A percentile compares a stretch with the other conserved stretches of the same genome.
phyloP scores from a whole-genome alignment of 176 grass and related monocot species.

The Eremochloa ophiuroides region DNA sequence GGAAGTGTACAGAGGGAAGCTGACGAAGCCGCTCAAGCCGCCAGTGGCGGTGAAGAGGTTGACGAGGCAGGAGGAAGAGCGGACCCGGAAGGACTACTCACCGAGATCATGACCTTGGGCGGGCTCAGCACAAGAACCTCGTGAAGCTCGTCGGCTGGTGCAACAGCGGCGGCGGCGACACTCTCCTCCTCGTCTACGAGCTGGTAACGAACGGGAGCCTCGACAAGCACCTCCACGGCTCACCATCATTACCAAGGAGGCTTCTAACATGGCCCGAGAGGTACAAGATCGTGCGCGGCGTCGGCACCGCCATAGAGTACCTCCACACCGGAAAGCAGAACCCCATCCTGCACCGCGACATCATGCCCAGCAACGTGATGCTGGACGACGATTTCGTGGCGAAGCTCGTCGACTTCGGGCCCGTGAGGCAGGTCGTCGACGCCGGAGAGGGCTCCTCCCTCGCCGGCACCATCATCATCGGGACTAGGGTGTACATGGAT shows the following conservation, averaged over 20 bases:
- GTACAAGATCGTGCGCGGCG: not conserved
- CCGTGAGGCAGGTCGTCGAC: no score
- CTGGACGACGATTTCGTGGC: not conserved
- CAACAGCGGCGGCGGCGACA: not conserved
- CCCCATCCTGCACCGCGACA: not conserved
- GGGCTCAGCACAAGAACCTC: not conserved
- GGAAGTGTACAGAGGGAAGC: not conserved
- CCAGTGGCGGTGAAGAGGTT: slow-evolving; percentile 14
- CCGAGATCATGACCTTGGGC: not conserved
- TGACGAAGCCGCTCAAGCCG: not conserved
- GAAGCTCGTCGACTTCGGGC: not conserved
- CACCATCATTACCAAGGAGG: no score
- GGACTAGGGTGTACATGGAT: not conserved
- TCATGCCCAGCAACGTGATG: not conserved
- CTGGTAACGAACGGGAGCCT: not conserved
- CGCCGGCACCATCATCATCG: not conserved
- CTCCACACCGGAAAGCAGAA: not conserved
- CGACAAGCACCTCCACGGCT: not conserved
- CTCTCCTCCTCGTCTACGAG: not conserved
- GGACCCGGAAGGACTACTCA: not conserved
- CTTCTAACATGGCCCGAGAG: not conserved
- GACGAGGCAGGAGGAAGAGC: not conserved
- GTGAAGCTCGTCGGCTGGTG: slow-evolving; percentile 9
- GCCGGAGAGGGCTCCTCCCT: no score
- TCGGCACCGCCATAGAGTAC: not conserved